Percentiles rank a stretch among this genome's conserved stretches.
phyloP scores from a whole-genome alignment of 495 filamentous ascomycete species.

The Xylaria nigripes region DNA sequence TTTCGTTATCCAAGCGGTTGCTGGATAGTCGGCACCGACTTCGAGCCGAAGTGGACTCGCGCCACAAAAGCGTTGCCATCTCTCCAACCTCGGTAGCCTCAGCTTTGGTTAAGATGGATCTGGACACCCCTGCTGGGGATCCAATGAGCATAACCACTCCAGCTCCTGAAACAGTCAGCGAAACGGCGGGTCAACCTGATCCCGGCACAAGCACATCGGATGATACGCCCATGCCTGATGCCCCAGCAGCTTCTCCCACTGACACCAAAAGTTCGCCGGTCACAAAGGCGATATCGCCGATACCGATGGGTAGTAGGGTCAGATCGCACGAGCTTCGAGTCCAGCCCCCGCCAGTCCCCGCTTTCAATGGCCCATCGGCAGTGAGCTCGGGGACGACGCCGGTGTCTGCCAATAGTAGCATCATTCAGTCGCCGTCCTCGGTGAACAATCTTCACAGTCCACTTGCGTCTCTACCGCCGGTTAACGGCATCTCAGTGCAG shows the following conservation, averaged over 20 bases:
- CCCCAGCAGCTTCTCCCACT: conserved; percentile 10
- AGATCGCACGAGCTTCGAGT: conserved; percentile 43
- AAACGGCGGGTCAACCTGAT: conserved; percentile 1
- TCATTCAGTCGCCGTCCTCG: conserved; percentile 47
- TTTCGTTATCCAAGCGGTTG: conserved; percentile 41
- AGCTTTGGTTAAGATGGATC: conserved; percentile 26
- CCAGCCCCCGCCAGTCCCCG: conserved; percentile 41
- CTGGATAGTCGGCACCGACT: conserved; percentile 38
- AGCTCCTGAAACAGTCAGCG: conserved; percentile 19
- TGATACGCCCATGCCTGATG: conserved; percentile 22
- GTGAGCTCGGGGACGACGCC: conserved; percentile 35
- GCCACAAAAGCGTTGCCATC: conserved; percentile 13
- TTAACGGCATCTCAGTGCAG: conserved; percentile 37
- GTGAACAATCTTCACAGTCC: conserved; percentile 27
- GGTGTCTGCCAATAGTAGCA: conserved; percentile 33
- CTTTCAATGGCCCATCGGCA: conserved; percentile 25
- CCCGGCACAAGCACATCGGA: neutral
- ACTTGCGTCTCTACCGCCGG: conserved; percentile 36
- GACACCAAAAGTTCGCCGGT: conserved; percentile 11
- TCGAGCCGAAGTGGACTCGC: conserved; percentile 30
- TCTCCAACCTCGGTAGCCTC: conserved; percentile 16
- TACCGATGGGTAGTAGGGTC: conserved; percentile 20
- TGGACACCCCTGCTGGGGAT: conserved; percentile 23
- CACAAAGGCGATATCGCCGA: neutral
- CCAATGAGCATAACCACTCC: conserved; percentile 3